Conservation (phyloP, 805 yeast genomes). For the Saccharomycopsis oosterbeekiorum region DNA sequence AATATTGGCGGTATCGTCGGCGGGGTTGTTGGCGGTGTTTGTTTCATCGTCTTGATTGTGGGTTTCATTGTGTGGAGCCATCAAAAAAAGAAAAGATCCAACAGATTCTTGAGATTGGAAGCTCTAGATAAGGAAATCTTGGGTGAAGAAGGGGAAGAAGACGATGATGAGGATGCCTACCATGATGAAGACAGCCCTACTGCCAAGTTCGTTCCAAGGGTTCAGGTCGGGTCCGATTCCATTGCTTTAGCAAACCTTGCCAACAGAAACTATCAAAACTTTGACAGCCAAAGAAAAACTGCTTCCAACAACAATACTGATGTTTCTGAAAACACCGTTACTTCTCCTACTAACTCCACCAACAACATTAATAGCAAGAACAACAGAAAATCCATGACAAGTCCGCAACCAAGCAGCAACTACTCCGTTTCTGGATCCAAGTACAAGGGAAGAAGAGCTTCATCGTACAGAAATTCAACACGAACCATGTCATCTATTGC, state of each 20-base stretch:
- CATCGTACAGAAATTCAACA: constrained; percentile 8
- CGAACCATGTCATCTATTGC: constrained; percentile 30
- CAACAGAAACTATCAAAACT: background rate
- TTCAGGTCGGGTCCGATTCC: background rate
- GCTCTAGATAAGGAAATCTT: constrained; percentile 16
- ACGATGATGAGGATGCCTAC: constrained; percentile 2
- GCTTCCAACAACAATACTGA: background rate
- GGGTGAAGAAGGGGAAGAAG: constrained; percentile 7
- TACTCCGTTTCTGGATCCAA: background rate
- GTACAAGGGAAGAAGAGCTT: constrained; percentile 1
- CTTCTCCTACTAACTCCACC: background rate
- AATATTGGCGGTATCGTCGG: constrained; percentile 19
- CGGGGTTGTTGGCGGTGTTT: constrained; percentile 16
- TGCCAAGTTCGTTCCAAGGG: background rate
- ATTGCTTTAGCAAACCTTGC: background rate
- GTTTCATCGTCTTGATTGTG: constrained; percentile 10
- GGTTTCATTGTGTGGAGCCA: constrained; percentile 16
- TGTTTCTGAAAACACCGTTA: background rate
- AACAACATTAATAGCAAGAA: background rate
- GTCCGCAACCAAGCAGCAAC: constrained; percentile 7
- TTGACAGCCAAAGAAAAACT: background rate
- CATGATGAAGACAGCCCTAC: background rate
- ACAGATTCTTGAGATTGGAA: constrained; percentile 12
- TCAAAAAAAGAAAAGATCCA: constrained; percentile 13
- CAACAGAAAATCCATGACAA: background rate